Evolutionary conservation across 192 early-diverging fungal genomes (phyloP), one percentile per base, ranked within the genome.

Genomic region (Dispira parvispora): DNA sequence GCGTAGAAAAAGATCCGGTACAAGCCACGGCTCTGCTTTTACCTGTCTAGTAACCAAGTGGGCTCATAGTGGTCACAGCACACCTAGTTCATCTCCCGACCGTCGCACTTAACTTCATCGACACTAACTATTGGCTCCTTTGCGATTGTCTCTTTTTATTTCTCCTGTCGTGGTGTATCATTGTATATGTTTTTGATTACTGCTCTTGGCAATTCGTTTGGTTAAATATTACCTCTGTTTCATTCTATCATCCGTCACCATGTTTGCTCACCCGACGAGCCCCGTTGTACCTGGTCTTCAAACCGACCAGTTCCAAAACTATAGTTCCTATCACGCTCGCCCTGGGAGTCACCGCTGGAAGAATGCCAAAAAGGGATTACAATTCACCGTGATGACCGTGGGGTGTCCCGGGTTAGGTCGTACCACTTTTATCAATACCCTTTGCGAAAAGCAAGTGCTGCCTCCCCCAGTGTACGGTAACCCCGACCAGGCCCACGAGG

Each of bases 361-460:
- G 80, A 93, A 90, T 65, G 86, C 87, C 64, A 96, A 93, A 72
- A 95, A 94, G 75, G 94, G 92, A 61, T 84, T 99, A 65, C 85
- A 87, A 67, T 94, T 97, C 78, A 96, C 91, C 75, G 71, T 99
- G 54, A 97, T 99, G 91, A 87, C 95, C 47, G 90, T 90, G 89
- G 90, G 91, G 63, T 84, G 88, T 45, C 91, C 94, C 14, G 96
- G 96, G 44, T 82, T 94, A 25, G 96, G 96, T n/a, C 92, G 95
- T 63, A 91, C 93, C 52, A 99, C 96, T 45, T 97, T 99, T 79
- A 84, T 97, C 54, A 99, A 99, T 80, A 96, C 96, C 11, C 80
- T 99, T 43, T 99, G 94, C 75, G 90, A 91, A 72, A 78, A 79
- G 55, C 68, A 68, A 64, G 85, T 88, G 44, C 76, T 93, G 25